phyloP scores from a whole-genome alignment of 1,139 yeast genomes.

The Lipomyces yarrowii region DNA sequence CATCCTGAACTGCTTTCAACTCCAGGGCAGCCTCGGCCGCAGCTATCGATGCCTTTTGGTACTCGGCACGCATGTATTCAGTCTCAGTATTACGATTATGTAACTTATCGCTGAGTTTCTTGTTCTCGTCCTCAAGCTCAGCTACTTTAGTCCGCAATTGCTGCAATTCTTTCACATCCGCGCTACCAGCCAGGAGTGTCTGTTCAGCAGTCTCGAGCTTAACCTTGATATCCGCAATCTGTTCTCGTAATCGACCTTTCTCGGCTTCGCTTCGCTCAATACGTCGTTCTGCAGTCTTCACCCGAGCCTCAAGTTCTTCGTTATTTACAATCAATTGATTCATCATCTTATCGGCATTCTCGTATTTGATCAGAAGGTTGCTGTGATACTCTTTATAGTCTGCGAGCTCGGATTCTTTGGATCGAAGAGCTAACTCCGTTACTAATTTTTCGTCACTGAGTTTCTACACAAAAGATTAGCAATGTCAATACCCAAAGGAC shows the following conservation, averaged over 20 bases:
- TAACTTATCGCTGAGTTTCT: constrained; percentile 45
- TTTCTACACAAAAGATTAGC: not conserved
- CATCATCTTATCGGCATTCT: constrained; percentile 48
- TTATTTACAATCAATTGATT: constrained; percentile 43
- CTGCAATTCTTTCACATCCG: constrained; percentile 40
- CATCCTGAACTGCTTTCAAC: constrained; percentile 44
- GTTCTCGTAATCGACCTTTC: constrained; percentile 14
- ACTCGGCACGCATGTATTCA: constrained; percentile 67
- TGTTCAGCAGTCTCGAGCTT: constrained; percentile 91
- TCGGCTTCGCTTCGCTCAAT: constrained; percentile 36
- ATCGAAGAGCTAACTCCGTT: not conserved
- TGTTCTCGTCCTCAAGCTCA: constrained; percentile 47
- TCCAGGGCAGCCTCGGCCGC: constrained; percentile 55
- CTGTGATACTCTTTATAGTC: constrained; percentile 42
- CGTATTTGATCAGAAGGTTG: constrained; percentile 40
- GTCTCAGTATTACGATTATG: constrained; percentile 55
- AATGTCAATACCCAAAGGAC: constrained; percentile 32
- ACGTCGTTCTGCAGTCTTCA: constrained; percentile 37
- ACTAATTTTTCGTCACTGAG: constrained; percentile 24
- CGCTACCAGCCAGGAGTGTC: constrained; percentile 60
- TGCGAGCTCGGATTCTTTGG: constrained; percentile 39
- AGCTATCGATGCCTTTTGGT: constrained; percentile 59
- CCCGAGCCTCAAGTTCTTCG: constrained; percentile 35
- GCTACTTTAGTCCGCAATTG: constrained; percentile 45
- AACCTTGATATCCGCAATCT: constrained; percentile 91